Base-by-base conservation (phyloP, 768 basidiomycete genomes). In the Leccinum truebloodii region DNA sequence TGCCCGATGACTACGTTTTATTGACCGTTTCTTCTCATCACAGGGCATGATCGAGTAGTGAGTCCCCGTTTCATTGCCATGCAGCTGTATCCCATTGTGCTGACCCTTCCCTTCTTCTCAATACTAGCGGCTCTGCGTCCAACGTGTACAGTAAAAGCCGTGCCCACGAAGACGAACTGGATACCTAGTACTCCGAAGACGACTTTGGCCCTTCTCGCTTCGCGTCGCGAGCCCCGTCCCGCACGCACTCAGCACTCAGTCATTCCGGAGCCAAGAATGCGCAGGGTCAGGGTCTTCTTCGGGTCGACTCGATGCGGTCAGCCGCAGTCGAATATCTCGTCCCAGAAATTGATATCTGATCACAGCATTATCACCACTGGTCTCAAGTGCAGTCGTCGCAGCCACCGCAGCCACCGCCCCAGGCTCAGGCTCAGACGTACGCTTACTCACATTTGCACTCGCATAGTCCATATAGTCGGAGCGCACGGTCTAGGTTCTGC, bases 61-160 rank as follows among this genome's bases (percentile, higher is more conserved):
- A 76, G 88, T 60, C 30, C 4, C 20, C 39, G 7, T 35, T 32
- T n/a, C 34, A 28, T 6, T n/a, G 16, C 53, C 37, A 54, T 14
- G 9, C 48, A 18, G 35, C 49, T 30, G 46, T 2, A 52, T 30
- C 12, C n/a, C 48, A 30, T 22, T 12, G 4, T 7, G 50, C 48
- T 58, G 51, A 61, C 49, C 24, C 30, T 18, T 32, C 4, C 32
- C 54, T 55, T 52, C 26, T 34, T 54, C 22, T 46, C 57, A 24
- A 30, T 26, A 22, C 22, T 60, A 91, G 90, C 61, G 90, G 90
- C n/a, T 89, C 90, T 4, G 90, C 90, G 1, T 84, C 86, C 7
- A 92, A 92, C 58, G 83, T 92, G 12, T 92, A 90, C 75, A 92
- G 90, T 69, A 90, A 92, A 75, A 82, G 88, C 56, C 83, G 89